Evolutionary conservation across 2,329 filamentous ascomycete genomes (phyloP).

Genomic region (Fusarium longipes): DNA sequence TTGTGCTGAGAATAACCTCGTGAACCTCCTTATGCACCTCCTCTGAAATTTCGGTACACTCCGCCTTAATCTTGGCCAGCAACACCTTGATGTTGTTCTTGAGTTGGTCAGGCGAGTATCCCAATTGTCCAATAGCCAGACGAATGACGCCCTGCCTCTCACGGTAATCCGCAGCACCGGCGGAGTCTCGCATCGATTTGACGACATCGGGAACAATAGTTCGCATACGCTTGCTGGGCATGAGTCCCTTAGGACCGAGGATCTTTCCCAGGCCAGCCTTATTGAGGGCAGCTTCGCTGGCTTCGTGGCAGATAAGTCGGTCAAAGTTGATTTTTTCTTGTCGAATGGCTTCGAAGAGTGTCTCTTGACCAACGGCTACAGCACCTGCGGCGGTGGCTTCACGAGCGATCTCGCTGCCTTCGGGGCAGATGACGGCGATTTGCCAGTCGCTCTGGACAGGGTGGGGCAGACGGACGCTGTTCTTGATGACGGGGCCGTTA

Average conservation of each 20-base stretch:
- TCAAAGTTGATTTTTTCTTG: slow-evolving; percentile 87
- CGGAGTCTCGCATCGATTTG: slow-evolving; percentile 80
- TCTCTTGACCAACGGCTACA: slow-evolving; percentile 84
- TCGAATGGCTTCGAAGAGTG: slow-evolving; percentile 81
- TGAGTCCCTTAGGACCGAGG: slow-evolving; percentile 88
- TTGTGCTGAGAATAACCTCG: slow-evolving; percentile 84
- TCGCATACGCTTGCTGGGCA: slow-evolving; percentile 89
- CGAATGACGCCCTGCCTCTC: slow-evolving; percentile 87
- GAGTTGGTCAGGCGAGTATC: slow-evolving; percentile 87
- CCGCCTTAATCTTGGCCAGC: slow-evolving; percentile 80
- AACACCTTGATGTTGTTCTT: slow-evolving; percentile 84
- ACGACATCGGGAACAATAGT: slow-evolving; percentile 88
- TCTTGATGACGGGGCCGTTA: slow-evolving; percentile 87
- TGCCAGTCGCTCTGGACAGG: slow-evolving; percentile 88
- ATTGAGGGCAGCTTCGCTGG: slow-evolving; percentile 80
- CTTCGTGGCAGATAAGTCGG: slow-evolving; percentile 84
- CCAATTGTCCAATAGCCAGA: slow-evolving; percentile 90
- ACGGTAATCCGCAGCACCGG: slow-evolving; percentile 86
- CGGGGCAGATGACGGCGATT: slow-evolving; percentile 92
- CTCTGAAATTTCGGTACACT: slow-evolving; percentile 76
- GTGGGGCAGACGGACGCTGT: slow-evolving; percentile 87
- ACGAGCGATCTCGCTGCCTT: slow-evolving; percentile 77
- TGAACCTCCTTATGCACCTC: slow-evolving; percentile 59
- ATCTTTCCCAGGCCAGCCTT: slow-evolving; percentile 84
- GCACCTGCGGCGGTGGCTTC: slow-evolving; percentile 84